Conservation (phyloP, 352 stramenopile genomes). For the Phytophthora melonis region DNA sequence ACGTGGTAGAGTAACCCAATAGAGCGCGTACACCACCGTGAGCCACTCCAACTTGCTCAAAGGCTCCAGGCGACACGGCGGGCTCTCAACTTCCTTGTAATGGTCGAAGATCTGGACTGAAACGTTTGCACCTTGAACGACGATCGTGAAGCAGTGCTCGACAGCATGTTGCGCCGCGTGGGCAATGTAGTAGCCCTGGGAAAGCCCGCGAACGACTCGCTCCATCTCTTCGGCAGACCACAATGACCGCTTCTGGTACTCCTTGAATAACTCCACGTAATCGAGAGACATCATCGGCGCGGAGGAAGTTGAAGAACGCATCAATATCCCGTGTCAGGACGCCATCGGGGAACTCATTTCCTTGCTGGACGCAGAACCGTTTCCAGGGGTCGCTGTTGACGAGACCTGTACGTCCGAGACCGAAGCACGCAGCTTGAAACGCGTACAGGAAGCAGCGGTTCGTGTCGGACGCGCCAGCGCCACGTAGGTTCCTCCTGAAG, state of each 20-base stretch:
- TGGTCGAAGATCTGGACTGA: not conserved
- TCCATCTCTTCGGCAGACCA: not conserved
- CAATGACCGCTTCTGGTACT: not conserved
- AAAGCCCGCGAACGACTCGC: not conserved
- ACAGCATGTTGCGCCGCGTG: not conserved
- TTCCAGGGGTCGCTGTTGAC: not conserved
- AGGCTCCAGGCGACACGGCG: too few relatives aligned
- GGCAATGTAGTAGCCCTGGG: conserved; percentile 4
- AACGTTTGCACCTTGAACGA: not conserved
- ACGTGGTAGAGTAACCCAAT: too few relatives aligned
- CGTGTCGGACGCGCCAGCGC: not conserved
- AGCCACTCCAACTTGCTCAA: too few relatives aligned
- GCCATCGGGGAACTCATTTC: not conserved
- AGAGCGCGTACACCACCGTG: too few relatives aligned
- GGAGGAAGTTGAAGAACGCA: conserved; percentile 15
- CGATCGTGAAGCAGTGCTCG: conserved; percentile 5
- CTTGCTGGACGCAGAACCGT: not conserved
- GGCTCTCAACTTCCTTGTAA: not conserved
- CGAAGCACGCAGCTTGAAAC: not conserved
- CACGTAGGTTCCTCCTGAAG: not conserved
- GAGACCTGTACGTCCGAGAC: not conserved
- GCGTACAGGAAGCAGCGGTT: not conserved
- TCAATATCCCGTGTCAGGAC: not conserved
- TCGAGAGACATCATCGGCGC: not conserved
- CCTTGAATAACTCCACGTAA: conserved; percentile 11